Base-by-base conservation (phyloP, 495 filamentous ascomycete genomes). In the Trichoderma reesei region DNA sequence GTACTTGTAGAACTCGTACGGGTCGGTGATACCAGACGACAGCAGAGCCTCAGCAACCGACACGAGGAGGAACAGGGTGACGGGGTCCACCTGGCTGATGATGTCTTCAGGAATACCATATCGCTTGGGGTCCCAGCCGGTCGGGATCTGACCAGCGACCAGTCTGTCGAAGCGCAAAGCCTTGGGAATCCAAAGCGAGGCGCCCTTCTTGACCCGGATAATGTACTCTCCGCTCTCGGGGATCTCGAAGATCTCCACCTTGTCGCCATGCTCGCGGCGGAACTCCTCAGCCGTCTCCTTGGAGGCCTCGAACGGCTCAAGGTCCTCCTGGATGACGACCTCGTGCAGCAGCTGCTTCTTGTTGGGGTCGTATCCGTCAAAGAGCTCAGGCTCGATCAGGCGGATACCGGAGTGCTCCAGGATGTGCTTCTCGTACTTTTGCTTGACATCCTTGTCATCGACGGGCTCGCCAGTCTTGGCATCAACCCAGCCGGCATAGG, bases 1-100 rank as follows among this genome's bases (percentile, higher is more conserved):
- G 71, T 99, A 98, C 79, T 97, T 91, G 83, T 99, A 99, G 78
- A 99, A 98, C 76, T 99, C 94, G 70, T 97, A 99, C 31, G 94
- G 95, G 74, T 99, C 95, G n/a, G 92, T 97, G 73, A 99, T 92
- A 86, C 94, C 94, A 61, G 92, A 86, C 0, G 91, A 86, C 44
- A 98, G 82, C 60, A 99, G 85, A 11, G 93, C 83, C 75, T 99
- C 95, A 5, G 88, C 91, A 39, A 91, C 93, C 66, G 91, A 92
- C 63, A 98, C 91, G 41, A 99, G 87, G 26, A 97, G 91, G 69
- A 89, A 98, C 44, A 99, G 81, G 4, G 95, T 96, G 60, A 96
- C 91, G 5, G 92, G 93, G 68, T 99, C 95, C 61, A 99, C 94
- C 75, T 99, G 94, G 56, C 87, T 87, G 71, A 98, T 92, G 70